Evolutionary conservation across 371 early-diverging fungal genomes (phyloP), one percentile per base, ranked within the genome.

Genomic region (Mortierella sp.): DNA sequence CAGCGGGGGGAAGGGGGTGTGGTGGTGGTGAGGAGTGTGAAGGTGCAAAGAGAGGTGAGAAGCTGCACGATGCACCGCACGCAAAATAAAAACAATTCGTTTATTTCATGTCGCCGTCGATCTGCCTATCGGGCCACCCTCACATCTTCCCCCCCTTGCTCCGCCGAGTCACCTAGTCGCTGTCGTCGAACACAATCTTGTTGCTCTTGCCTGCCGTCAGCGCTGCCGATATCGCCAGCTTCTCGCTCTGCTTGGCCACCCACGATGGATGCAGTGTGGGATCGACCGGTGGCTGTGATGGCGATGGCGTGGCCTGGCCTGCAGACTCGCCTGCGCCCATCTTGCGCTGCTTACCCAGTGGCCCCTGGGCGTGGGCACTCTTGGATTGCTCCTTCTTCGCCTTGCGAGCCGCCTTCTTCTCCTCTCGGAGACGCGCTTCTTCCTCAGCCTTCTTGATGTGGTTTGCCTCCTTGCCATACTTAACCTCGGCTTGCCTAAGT

Each of bases 391-490:
- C 73, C n/a, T 53, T 39, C 57, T 67, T 64, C 27, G 65, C 76
- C 54, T 74, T 68, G 24, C 68, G 60, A 41, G 81, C 48, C 78
- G 86, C 50, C 73, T 86, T 48, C 78, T 80, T 71, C 28, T 80
- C 74, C 45, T 78, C 78, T 12, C 82, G 63, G 22, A 79, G 65
- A 37, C 76, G 79, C 45, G 83, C 82, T 45, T 82, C 82, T 52
- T 87, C 87, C 63, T 81, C 82, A 44, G 86, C 85, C 25, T 85
- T 85, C 25, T 85, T 88, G 54, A 89, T 82, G 54, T 91, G 90
- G 63, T 91, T 90, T 12, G 85, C 84, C 9, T 82, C 79, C 73
- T 88, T 57, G 77, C 87, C 66, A 71, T 74, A 86, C 81, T 78
- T 60, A 24, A 67, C 51, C 47, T 83, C 84, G 25, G 70, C 77